A percentile compares a stretch with the other conserved stretches of the same genome.
Conservation (phyloP, 257 asterid genomes). For the Jasminum sambac region DNA sequence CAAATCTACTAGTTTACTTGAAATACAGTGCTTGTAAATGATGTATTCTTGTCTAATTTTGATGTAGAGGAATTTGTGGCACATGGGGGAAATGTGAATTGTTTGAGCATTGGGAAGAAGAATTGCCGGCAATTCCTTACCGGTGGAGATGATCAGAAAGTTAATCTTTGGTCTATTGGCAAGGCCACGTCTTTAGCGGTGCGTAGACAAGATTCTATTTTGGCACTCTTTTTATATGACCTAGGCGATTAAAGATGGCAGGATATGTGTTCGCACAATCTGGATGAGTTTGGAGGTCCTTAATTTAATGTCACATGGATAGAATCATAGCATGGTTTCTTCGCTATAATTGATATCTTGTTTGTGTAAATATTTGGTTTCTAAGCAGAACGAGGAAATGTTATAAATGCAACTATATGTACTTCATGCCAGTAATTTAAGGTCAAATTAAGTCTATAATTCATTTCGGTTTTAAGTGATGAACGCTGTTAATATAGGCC, state of each 20-base stretch:
- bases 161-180: conserved; percentile 95
- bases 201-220: conserved; percentile 30
- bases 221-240: not conserved
- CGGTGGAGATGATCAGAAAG: conserved; percentile 98
- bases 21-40: conserved; percentile 12
- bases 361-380: conserved; percentile 10
- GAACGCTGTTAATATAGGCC: not conserved
- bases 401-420: conserved; percentile 12
- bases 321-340: conserved; percentile 14
- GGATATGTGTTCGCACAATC: not conserved
- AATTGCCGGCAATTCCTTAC: conserved; percentile 75
- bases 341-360: not conserved
- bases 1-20: conserved; percentile 10
- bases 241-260: conserved; percentile 13
- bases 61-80: conserved; percentile 95
- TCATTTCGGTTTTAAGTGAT: not conserved
- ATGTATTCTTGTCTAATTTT: conserved; percentile 61
- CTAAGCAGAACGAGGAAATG: conserved; percentile 1
- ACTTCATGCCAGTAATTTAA: not conserved
- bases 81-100: conserved; percentile 93
- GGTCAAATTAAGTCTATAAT: not conserved
- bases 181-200: conserved; percentile 80
- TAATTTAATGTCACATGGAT: conserved; percentile 1
- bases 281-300: not conserved
- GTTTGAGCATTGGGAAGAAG: conserved; percentile 95